These are phyloP conservation scores for Beauveria sp. DNA, from an alignment of 2,329 filamentous ascomycete genomes.

Conservation along the genomic window DNA sequence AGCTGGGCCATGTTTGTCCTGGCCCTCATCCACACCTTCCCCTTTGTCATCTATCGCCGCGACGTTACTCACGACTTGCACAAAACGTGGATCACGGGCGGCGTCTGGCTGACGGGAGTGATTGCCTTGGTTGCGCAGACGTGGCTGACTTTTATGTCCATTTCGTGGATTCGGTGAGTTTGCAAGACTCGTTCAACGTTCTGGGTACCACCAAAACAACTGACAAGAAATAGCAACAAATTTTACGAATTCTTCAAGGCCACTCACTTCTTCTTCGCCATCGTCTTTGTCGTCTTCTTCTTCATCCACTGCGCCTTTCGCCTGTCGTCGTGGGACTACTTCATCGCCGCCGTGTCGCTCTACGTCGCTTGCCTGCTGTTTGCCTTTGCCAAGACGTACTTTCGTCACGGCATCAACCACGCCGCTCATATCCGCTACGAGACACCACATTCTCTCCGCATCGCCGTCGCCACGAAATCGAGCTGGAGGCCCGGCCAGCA, in stretches of 20 bases:
- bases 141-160: slow-evolving; percentile 47
- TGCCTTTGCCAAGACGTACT: slow-evolving; percentile 37
- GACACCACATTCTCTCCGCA: slow-evolving; percentile 29
- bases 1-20: slow-evolving; percentile 49
- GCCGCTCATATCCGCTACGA: slow-evolving; percentile 33
- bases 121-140: slow-evolving; percentile 45
- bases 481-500: slow-evolving; percentile 47
- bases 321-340: slow-evolving; percentile 53
- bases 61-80: slow-evolving; percentile 40
- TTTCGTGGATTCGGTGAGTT: slow-evolving; percentile 39
- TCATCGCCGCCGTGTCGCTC: slow-evolving; percentile 43
- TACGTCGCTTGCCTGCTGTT: slow-evolving; percentile 31
- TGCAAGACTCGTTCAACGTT: not conserved
- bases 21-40: slow-evolving; percentile 51
- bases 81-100: slow-evolving; percentile 33
- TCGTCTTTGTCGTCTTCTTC: slow-evolving; percentile 50
- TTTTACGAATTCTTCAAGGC: slow-evolving; percentile 56
- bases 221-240: slow-evolving; percentile 31
- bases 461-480: slow-evolving; percentile 35
- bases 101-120: slow-evolving; percentile 49
- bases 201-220: not conserved
- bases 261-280: slow-evolving; percentile 43
- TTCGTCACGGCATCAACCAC: slow-evolving; percentile 41
- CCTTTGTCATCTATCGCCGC: slow-evolving; percentile 45
- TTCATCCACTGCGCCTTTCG: slow-evolving; percentile 53